phyloP scores from a whole-genome alignment of 805 yeast species.

The Starmerella bombicola region DNA sequence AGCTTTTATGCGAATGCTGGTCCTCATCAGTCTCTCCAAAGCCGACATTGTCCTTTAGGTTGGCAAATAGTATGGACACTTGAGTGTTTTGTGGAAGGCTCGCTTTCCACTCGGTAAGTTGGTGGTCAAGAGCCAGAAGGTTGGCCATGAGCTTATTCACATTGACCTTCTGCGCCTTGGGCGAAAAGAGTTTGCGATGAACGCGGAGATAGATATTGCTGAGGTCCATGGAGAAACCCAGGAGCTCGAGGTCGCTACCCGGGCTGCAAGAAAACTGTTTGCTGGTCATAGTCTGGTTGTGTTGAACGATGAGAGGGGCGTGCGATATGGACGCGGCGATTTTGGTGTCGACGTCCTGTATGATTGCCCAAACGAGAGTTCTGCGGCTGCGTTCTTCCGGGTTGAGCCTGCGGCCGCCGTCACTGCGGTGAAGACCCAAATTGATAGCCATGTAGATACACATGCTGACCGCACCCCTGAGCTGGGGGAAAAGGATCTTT shows the following conservation, averaged over 20 bases:
- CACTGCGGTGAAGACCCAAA: conserved; percentile 44
- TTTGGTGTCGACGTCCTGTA: conserved; percentile 38
- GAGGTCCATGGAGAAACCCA: conserved; percentile 7
- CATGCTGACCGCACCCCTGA: conserved; percentile 33
- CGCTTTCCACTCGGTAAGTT: conserved; percentile 18
- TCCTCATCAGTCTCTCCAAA: neutral
- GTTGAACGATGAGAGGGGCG: conserved; percentile 33
- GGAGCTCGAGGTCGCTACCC: conserved; percentile 12
- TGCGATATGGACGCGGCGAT: conserved; percentile 37
- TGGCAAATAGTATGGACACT: conserved; percentile 2
- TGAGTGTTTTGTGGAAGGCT: conserved; percentile 4
- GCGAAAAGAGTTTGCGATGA: conserved; percentile 16
- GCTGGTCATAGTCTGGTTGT: conserved; percentile 30
- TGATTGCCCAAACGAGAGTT: conserved; percentile 38
- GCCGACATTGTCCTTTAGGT: conserved; percentile 3
- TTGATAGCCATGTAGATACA: conserved; percentile 46
- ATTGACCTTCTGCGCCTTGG: conserved; percentile 12
- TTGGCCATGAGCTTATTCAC: conserved; percentile 11
- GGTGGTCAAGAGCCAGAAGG: conserved; percentile 8
- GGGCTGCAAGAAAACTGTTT: conserved; percentile 33
- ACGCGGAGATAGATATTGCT: conserved; percentile 12
- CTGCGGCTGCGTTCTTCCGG: conserved; percentile 32
- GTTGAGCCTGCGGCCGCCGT: conserved; percentile 32
- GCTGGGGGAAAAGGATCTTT: conserved; percentile 17
- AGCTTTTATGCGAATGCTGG: neutral